Conservation (phyloP, 208 protist species). For the Trypanosomatidae sp. region DNA sequence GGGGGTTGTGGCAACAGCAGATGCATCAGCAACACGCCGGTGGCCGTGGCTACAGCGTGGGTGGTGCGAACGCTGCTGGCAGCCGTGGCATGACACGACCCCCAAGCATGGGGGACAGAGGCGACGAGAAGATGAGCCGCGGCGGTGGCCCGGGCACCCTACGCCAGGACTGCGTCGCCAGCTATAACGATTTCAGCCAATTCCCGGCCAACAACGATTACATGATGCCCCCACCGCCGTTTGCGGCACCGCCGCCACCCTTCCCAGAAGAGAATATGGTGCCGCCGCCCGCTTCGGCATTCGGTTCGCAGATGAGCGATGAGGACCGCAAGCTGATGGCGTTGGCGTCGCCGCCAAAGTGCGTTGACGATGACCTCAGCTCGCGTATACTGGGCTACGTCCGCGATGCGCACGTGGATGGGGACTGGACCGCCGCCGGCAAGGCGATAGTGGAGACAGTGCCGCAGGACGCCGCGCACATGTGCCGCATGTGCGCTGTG, state of each 20-base stretch:
- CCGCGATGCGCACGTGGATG: slow-evolving; percentile 60
- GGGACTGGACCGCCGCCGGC: slow-evolving; percentile 41
- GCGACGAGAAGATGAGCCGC: slow-evolving; percentile 26
- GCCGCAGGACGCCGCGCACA: slow-evolving; percentile 40
- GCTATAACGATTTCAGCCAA: slow-evolving; percentile 48
- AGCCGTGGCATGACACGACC: slow-evolving; percentile 32
- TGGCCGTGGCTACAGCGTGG: slow-evolving; percentile 9
- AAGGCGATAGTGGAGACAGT: slow-evolving; percentile 40
- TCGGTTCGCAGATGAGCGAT: slow-evolving; percentile 29
- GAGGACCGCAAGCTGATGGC: slow-evolving; percentile 71
- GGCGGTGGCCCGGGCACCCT: slow-evolving; percentile 20
- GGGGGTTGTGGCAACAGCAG: slow-evolving; percentile 27
- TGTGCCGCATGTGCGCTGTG: slow-evolving; percentile 58
- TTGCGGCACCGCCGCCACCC: slow-evolving; percentile 23
- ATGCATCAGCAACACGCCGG: slow-evolving; percentile 27
- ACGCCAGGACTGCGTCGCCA: slow-evolving; percentile 39
- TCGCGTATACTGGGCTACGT: slow-evolving; percentile 53
- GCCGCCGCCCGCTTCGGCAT: slow-evolving; percentile 7
- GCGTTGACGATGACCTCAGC: slow-evolving; percentile 48
- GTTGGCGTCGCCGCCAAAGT: slow-evolving; percentile 68
- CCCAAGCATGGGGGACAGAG: slow-evolving; percentile 29
- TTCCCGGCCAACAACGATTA: slow-evolving; percentile 20
- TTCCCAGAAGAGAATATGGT: slow-evolving; percentile 12
- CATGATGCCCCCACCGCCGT: slow-evolving; percentile 27
- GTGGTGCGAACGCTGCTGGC: slow-evolving; percentile 16